Evolutionary conservation across 2,329 filamentous ascomycete species (phyloP).

Genomic region (Huntiella abstrusa): DNA sequence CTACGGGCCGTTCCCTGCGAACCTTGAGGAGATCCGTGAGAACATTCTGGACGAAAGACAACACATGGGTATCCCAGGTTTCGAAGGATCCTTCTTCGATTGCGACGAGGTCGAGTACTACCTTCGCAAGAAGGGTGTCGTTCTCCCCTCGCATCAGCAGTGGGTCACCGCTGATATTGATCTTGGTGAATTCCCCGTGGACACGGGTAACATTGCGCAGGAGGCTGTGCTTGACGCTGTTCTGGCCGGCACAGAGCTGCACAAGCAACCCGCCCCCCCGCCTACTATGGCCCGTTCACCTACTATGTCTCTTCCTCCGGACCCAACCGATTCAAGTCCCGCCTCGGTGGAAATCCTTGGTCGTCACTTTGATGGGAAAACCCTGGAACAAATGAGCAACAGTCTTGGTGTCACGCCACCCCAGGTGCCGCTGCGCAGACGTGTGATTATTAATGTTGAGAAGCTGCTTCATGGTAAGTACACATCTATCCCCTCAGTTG

Average conservation of each 20-base stretch:
- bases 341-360: not conserved
- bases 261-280: not conserved
- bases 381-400: not conserved
- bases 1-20: constrained; percentile 29
- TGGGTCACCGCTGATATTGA: constrained; percentile 41
- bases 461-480: constrained; percentile 19
- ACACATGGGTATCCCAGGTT: constrained; percentile 37
- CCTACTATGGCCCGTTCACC: not conserved
- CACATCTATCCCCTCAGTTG: not conserved
- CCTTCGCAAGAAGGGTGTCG: constrained; percentile 42
- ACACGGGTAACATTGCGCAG: constrained; percentile 4
- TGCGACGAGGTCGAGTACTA: constrained; percentile 60
- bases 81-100: constrained; percentile 61
- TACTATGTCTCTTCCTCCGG: not conserved
- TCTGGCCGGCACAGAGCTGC: not conserved
- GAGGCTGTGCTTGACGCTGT: constrained; percentile 4
- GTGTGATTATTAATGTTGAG: constrained; percentile 20
- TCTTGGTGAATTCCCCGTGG: constrained; percentile 21
- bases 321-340: not conserved
- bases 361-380: not conserved
- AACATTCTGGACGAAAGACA: constrained; percentile 27
- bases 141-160: constrained; percentile 40
- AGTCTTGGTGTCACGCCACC: constrained; percentile 1
- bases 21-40: constrained; percentile 23
- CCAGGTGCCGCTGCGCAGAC: constrained; percentile 16